Base-by-base conservation (phyloP, 441 rosid genomes). In the Croton laevigatus region DNA sequence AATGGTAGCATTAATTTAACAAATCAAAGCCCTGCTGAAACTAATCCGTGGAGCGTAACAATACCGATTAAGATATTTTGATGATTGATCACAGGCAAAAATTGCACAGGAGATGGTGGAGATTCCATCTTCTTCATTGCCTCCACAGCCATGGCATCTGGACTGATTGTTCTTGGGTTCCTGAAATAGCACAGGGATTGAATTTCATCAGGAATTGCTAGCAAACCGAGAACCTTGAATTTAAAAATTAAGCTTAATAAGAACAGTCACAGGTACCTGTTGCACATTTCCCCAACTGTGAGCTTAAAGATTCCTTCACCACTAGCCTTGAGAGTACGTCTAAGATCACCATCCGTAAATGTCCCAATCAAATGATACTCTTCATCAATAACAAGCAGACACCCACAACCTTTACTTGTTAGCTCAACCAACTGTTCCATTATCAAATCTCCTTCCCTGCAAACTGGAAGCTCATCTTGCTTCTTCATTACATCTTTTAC, bases 101-200 rank as follows among this genome's bases (percentile, higher is more conserved):
- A 94, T 60, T 94, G 99, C 9, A 92, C 98, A 14, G 97, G 93
- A 10, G 97, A 92, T 7, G 99, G 97, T 13, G 98, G 98, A 0
- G 97, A 88, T 71, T 92, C 98, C 99, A 92, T 94, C 79, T 86
- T 90, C 84, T 84, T 82, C 99, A 94, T 92, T 34, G 98, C 99
- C 75, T 90, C 99, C 80, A 89, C 96, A 4, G 97, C 99, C 99
- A 90, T 92, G 23, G 97, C 86, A 51, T 94, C 96, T 32, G 96
- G 85, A 71, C 81, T 79, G 6, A 91, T 88, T 32, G 90, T 86
- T 77, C 99, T 92, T 19, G 99, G 96, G 65, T 84, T 84, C 89
- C 99, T 94, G 89, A 64, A 64, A 34, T 22, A 51, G 73, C 37
- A 20, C 72, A 73, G 66, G 62, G 14, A 11, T 17, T 14, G 16